phyloP scores from a whole-genome alignment of 2,329 filamentous ascomycete genomes.

The Phaeosphaeriaceae sp. region DNA sequence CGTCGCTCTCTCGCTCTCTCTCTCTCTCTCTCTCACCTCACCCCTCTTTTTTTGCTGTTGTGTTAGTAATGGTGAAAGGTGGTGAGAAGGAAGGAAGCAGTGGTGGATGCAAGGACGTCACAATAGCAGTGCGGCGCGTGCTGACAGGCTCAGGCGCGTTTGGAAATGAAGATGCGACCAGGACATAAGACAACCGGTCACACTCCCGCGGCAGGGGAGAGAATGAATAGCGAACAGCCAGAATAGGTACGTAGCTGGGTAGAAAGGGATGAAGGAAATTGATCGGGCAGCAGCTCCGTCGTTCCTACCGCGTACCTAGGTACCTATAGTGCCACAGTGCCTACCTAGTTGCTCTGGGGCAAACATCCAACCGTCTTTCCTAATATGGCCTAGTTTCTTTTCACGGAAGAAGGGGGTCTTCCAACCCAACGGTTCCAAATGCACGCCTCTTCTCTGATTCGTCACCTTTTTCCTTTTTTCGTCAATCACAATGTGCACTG shows the following conservation, averaged over 20 bases:
- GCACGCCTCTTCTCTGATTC: slow-evolving; percentile 14
- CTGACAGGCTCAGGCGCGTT: background rate
- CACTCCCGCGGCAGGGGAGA: too few species aligned
- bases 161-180: background rate
- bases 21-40: too few species aligned
- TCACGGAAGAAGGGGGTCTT: slow-evolving; percentile 11
- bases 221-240: background rate
- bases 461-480: slow-evolving; percentile 13
- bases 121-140: slow-evolving; percentile 15
- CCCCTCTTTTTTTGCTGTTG: background rate
- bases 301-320: slow-evolving; percentile 5
- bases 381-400: background rate
- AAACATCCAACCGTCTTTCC: slow-evolving; percentile 15
- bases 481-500: slow-evolving; percentile 5
- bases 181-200: background rate
- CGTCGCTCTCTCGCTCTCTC: background rate
- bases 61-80: slow-evolving; percentile 4
- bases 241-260: background rate
- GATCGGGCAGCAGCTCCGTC: slow-evolving; percentile 21
- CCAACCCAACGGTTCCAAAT: slow-evolving; percentile 20
- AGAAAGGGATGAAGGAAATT: slow-evolving; percentile 12
- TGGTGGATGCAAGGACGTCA: slow-evolving; percentile 30
- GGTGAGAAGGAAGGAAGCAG: slow-evolving; percentile 20
- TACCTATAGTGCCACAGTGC: slow-evolving; percentile 15
- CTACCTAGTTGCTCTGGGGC: too few species aligned